phyloP scores from a whole-genome alignment of 169 alveolate species.

The Perkinsus marinus region DNA sequence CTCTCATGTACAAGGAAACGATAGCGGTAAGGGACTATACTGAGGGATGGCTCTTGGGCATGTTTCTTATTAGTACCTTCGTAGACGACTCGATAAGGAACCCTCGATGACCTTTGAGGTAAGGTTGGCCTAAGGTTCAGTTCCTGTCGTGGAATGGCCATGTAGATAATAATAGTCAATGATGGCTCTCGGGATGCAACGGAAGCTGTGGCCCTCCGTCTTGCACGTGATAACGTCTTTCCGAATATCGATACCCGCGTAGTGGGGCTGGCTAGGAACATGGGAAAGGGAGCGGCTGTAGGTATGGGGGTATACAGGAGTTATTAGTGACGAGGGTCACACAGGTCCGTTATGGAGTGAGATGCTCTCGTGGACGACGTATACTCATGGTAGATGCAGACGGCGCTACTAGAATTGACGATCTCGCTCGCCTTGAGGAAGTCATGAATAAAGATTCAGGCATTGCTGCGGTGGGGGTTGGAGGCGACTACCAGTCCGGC shows the following conservation, averaged over 20 bases:
- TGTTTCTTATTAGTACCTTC: neutral
- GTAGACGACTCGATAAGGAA: neutral
- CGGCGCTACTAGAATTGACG: conserved; percentile 67
- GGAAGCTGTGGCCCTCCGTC: neutral
- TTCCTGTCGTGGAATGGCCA: too few relatives aligned
- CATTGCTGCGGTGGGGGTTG: conserved; percentile 4
- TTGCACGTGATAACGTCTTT: neutral
- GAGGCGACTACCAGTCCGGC: neutral
- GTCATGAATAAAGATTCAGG: conserved; percentile 23
- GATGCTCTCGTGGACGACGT: conserved; percentile 44
- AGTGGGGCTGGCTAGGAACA: neutral
- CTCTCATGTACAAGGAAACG: neutral
- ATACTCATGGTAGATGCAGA: conserved; percentile 69
- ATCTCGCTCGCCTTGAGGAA: conserved; percentile 26
- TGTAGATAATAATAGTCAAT: neutral
- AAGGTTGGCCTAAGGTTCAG: too few relatives aligned
- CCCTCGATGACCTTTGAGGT: neutral
- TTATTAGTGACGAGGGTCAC: conserved; percentile 7
- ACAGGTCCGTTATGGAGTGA: conserved; percentile 32
- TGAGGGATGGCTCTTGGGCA: neutral
- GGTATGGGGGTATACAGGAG: neutral
- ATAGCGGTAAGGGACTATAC: neutral
- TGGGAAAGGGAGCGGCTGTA: neutral
- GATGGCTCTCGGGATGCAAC: neutral
- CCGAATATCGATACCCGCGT: neutral